Evolutionary conservation across 2,329 filamentous ascomycete species (phyloP), one percentile per base, ranked within the genome.

Genomic region (Chaetomium sp.): DNA sequence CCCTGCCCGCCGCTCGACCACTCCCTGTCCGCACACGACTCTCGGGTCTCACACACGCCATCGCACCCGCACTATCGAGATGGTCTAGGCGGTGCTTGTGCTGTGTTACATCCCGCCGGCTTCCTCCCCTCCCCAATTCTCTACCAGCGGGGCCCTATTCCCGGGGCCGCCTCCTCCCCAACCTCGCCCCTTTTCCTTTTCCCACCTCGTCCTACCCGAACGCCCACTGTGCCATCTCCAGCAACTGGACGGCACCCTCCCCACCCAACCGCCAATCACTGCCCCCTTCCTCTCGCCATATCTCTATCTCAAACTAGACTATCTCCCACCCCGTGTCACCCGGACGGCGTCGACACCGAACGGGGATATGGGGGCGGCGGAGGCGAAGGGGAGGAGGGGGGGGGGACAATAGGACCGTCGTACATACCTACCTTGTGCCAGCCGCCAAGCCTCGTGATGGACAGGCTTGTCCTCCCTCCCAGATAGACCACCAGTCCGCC

Each of bases 11-110:
- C 29, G 10, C 56, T 31, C 23, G 42, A 51, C 51, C 42, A 25
- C 57, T 55, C 9, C 53, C 21, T 47, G 31, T 47, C 53, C 4
- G 23, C 50, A n/a, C 31, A 21, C 45, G n/a, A 9, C 35, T 45
- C 35, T 65, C 59, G 59, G 47, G 54, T 65, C 47, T 38, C 38
- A 55, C 63, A n/a, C 49, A 38, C 27, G 21, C 25, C 63, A 55
- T 62, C 31, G 50, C 57, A 55, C 59, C 54, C 59, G 63, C 59
- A 62, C 63, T 64, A 64, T 64, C 57, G 61, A 63, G 61, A 63
- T 60, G 45, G 25, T 63, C 55, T 35, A 42, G 60, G 45, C 16
- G 51, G 23, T 42, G 7, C 6, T 31, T 51, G 63, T 51, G 50
- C 31, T 29, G 27, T 47, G 57, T 53, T 33, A 55, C 56, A 9